Conservation (phyloP, 257 asterid species). For the Solanum dulcamara region DNA sequence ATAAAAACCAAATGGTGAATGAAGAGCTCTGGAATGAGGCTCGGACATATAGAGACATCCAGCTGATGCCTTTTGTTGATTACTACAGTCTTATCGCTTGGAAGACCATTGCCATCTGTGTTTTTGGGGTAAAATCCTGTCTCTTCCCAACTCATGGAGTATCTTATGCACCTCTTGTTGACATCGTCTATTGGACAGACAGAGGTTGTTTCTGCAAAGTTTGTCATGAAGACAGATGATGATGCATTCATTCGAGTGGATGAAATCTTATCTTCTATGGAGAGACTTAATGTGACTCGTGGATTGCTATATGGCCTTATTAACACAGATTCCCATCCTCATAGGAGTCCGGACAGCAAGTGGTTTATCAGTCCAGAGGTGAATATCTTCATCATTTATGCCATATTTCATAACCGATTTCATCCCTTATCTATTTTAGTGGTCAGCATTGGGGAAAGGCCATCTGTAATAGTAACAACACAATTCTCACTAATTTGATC, state of each 20-base stretch:
- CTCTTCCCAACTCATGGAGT: constrained; percentile 19
- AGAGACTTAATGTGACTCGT: constrained; percentile 29
- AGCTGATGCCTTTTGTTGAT: constrained; percentile 94
- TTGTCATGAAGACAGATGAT: constrained; percentile 95
- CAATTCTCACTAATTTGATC: neutral
- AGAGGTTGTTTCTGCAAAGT: constrained; percentile 67
- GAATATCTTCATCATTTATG: constrained; percentile 5
- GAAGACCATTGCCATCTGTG: constrained; percentile 89
- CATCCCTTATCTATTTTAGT: neutral
- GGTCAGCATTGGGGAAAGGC: neutral
- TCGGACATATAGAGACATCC: constrained; percentile 71
- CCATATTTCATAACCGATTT: neutral
- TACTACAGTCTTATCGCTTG: constrained; percentile 85
- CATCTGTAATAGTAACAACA: neutral
- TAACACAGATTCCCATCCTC: constrained; percentile 77
- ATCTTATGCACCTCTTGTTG: constrained; percentile 22
- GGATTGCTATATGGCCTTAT: constrained; percentile 94
- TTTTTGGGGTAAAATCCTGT: constrained; percentile 71
- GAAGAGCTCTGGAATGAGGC: constrained; percentile 98
- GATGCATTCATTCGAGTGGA: constrained; percentile 97
- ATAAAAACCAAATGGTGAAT: constrained; percentile 93
- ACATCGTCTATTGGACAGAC: constrained; percentile 59
- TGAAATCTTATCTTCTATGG: constrained; percentile 63
- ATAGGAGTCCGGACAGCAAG: constrained; percentile 78
- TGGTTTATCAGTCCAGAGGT: constrained; percentile 97